Base-by-base conservation (phyloP, 2,329 filamentous ascomycete genomes). In the Byssochlamys sp. region DNA sequence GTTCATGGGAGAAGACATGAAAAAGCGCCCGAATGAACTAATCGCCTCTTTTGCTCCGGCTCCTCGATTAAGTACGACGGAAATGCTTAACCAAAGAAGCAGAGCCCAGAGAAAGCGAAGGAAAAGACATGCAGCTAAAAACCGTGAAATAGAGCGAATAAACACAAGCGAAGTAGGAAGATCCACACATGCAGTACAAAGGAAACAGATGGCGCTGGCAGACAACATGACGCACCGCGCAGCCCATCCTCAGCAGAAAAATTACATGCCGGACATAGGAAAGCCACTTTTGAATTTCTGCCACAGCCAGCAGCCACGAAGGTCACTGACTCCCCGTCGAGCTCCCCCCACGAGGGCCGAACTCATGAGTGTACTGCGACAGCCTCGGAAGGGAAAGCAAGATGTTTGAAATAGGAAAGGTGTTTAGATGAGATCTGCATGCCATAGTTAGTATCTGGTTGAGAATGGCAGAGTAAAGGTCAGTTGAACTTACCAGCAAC, bases 401-500 rank as follows among this genome's bases (percentile, higher is more conserved):
- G 27, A 19, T 24, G 25, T 54, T 31, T 29, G 54, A 50, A 59
- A 59, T 57, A 60, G 59, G 63, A 62, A 67, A 59, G 62, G 59
- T 54, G 62, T 71, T 76, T 76, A 76, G 70, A 76, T 76, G 62
- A 76, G 74, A 63, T 76, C 73, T 73, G 54, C 6, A 59, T 50
- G 14, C 4, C 53, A 26, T 4, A 24, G 53, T 67, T 57, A 62
- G 61, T 19, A 58, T 54, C 10, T 52, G 24, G 39, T 12, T 60
- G 55, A 59, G 56, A 51, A 10, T 28, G 39, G 10, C n/a, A 19
- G 59, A 26, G 27, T 51, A 19, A n/a, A 56, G n/a, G 24, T 28
- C 28, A 45, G 26, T 10, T 10, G 33, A 19, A 77, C 81, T 72
- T 79, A 82, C 80, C 81, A 73, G 83, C 82, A 77, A 87, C 85